A percentile compares a stretch with the other conserved stretches of the same genome.
These are phyloP conservation scores for Mycena belliarum DNA, from an alignment of 768 basidiomycete genomes.

Conservation along the genomic window DNA sequence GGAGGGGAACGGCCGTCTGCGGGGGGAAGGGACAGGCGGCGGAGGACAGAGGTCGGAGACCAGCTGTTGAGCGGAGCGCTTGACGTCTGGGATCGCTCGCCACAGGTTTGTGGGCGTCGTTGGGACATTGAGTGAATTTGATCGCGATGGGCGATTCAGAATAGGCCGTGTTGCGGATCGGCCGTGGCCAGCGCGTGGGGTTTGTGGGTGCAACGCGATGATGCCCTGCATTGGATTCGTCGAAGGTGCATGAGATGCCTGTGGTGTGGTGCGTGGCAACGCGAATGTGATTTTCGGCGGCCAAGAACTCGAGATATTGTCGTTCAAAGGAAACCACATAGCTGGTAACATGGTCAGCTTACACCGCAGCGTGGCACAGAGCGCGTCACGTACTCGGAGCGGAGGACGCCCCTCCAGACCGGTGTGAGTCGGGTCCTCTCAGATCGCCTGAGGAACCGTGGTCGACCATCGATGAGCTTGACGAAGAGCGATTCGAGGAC, in stretches of 20 bases:
- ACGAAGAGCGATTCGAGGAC: neutral
- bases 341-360: neutral
- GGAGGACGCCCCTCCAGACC: neutral
- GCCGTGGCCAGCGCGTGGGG: neutral
- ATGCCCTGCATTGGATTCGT: conserved; percentile 11
- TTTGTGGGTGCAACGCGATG: neutral
- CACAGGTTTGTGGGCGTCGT: conserved; percentile 20
- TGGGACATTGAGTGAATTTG: conserved; percentile 14
- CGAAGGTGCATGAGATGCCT: neutral
- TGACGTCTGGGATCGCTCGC: conserved; percentile 5
- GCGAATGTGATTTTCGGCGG: conserved; percentile 16
- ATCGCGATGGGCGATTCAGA: conserved; percentile 17
- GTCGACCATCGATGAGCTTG: neutral
- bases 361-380: neutral
- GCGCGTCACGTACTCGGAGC: conserved; percentile 5
- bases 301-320: conserved; percentile 14
- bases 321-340: conserved; percentile 11
- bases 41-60: neutral
- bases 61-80: neutral
- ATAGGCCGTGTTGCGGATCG: conserved; percentile 14
- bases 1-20: conserved; percentile 5
- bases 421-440: neutral
- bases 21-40: neutral
- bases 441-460: neutral
- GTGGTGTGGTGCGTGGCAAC: neutral